Conservation (phyloP, 169 alveolate species). For the Plasmodium ovale region DNA sequence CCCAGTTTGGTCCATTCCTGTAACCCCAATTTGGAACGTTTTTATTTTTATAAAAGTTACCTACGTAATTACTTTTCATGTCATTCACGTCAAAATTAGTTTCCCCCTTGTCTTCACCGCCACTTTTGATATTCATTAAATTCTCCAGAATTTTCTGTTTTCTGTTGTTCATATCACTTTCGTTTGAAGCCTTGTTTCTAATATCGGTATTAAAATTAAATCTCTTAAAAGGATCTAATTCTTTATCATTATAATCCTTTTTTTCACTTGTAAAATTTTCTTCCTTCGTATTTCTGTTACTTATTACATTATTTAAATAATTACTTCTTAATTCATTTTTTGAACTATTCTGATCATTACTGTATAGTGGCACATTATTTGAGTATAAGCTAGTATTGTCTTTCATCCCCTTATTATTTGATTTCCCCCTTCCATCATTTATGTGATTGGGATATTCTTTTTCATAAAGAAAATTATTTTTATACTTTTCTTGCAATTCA, state of each 20-base stretch:
- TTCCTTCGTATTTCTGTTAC: slow-evolving; percentile 15
- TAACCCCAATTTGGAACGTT: slow-evolving; percentile 1
- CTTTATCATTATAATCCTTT: slow-evolving; percentile 34
- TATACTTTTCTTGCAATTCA: slow-evolving; percentile 53
- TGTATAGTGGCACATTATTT: slow-evolving; percentile 1
- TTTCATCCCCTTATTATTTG: slow-evolving; percentile 9
- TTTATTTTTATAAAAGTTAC: slow-evolving; percentile 31
- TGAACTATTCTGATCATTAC: slow-evolving; percentile 7
- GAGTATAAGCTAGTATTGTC: slow-evolving; percentile 3
- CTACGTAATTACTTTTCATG: slow-evolving; percentile 7
- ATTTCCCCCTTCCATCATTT: slow-evolving; percentile 13
- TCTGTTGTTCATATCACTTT: slow-evolving; percentile 11
- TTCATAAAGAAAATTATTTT: slow-evolving; percentile 50
- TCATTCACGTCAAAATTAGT: slow-evolving; percentile 4
- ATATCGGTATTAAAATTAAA: slow-evolving; percentile 30
- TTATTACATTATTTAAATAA: slow-evolving; percentile 21
- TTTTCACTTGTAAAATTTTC: slow-evolving; percentile 12
- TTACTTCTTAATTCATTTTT: slow-evolving; percentile 31
- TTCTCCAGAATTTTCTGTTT: slow-evolving; percentile 26
- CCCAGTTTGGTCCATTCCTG: background rate
- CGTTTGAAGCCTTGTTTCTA: slow-evolving; percentile 16
- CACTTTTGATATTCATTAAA: slow-evolving; percentile 42
- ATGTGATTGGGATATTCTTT: slow-evolving; percentile 24
- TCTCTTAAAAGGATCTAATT: slow-evolving; percentile 1
- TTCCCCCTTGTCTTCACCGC: slow-evolving; percentile 10